A percentile compares a stretch with the other conserved stretches of the same genome.
These are phyloP conservation scores for Apiospora marii DNA, from an alignment of 2,329 filamentous ascomycete species.

Conservation along the genomic window DNA sequence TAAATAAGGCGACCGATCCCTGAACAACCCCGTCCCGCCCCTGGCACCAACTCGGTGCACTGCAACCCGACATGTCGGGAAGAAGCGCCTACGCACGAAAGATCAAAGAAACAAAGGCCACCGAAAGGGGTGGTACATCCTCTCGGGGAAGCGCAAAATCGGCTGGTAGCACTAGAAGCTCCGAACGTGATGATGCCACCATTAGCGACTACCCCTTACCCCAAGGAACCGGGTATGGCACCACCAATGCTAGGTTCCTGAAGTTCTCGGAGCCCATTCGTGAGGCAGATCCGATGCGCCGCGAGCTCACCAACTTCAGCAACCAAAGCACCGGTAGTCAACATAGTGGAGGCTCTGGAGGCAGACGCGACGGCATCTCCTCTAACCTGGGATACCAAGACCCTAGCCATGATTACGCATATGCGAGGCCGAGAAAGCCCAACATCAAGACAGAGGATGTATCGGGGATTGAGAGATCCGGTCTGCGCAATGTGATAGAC, in stretches of 20 bases:
- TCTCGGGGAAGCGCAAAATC: slow-evolving; percentile 47
- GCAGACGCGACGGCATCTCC: slow-evolving; percentile 40
- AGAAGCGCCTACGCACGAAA: slow-evolving; percentile 66
- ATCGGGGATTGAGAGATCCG: slow-evolving; percentile 63
- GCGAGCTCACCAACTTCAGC: slow-evolving; percentile 36
- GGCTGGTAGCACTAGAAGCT: slow-evolving; percentile 40
- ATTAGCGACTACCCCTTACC: slow-evolving; percentile 48
- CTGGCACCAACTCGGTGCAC: not conserved
- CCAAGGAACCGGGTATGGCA: slow-evolving; percentile 52
- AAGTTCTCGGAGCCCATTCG: slow-evolving; percentile 52
- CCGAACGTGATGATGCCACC: slow-evolving; percentile 49
- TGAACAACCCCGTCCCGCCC: not conserved
- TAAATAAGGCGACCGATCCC: not conserved
- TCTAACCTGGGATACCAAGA: slow-evolving; percentile 35
- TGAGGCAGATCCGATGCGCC: slow-evolving; percentile 41
- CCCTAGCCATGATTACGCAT: slow-evolving; percentile 53
- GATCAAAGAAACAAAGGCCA: slow-evolving; percentile 56
- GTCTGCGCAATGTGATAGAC: slow-evolving; percentile 59
- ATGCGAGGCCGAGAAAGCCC: slow-evolving; percentile 52
- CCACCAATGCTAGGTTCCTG: slow-evolving; percentile 53
- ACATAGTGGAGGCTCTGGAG: slow-evolving; percentile 48
- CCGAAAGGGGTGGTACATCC: slow-evolving; percentile 37
- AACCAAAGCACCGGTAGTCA: slow-evolving; percentile 47
- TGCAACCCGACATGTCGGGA: slow-evolving; percentile 57
- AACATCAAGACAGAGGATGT: slow-evolving; percentile 58